Conservation (phyloP, 306 rosid species). For the Potentilla sterilis region DNA sequence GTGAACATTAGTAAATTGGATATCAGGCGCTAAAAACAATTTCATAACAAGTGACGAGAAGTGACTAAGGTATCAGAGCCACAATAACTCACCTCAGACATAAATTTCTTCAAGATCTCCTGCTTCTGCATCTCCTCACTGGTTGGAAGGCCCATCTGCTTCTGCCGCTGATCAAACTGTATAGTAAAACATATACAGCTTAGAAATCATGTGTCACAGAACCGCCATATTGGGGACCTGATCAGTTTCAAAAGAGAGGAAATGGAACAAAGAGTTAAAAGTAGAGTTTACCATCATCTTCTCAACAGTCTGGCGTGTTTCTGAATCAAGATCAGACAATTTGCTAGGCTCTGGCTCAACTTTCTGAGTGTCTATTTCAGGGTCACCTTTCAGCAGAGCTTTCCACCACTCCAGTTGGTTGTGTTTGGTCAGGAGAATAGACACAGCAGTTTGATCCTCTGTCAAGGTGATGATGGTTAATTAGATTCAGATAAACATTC, state of each 20-base stretch:
- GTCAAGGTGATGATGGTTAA: constrained; percentile 27
- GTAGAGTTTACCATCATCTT: constrained; percentile 81
- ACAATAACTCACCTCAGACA: constrained; percentile 57
- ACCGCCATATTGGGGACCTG: not conserved
- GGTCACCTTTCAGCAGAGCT: constrained; percentile 81
- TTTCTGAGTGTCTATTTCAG: constrained; percentile 83
- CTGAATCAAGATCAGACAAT: constrained; percentile 82
- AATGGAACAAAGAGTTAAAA: not conserved
- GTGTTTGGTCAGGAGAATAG: constrained; percentile 89
- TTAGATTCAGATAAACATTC: not conserved
- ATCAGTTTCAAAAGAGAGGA: not conserved
- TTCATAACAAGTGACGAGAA: not conserved
- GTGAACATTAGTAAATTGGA: not conserved
- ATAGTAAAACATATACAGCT: not conserved
- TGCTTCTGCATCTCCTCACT: constrained; percentile 85
- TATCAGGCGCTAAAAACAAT: not conserved
- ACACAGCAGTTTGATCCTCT: constrained; percentile 80
- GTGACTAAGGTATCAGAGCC: not conserved
- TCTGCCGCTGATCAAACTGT: constrained; percentile 95
- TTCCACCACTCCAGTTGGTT: constrained; percentile 99
- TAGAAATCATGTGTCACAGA: not conserved
- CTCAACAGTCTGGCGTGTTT: constrained; percentile 82
- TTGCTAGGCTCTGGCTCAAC: constrained; percentile 94
- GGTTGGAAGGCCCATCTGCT: constrained; percentile 82
- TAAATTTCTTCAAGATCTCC: constrained; percentile 78